Percentiles rank a stretch among this genome's conserved stretches.
These are phyloP conservation scores for Tilletiopsis washingtonensis DNA, from an alignment of 1,284 basidiomycete genomes.

Conservation along the genomic window DNA sequence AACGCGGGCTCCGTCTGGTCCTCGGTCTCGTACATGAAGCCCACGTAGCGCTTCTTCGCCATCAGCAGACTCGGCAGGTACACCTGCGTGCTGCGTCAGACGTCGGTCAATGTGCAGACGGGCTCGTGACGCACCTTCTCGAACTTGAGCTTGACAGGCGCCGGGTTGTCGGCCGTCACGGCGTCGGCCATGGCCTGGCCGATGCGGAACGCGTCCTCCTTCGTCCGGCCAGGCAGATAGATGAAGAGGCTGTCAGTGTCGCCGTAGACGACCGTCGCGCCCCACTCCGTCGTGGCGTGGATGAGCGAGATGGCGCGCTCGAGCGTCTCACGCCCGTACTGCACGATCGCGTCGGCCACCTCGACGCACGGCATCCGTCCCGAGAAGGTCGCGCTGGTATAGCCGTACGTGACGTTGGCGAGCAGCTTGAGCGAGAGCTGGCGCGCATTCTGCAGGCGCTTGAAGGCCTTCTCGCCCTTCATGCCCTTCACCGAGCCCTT, in stretches of 20 bases:
- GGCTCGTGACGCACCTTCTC: constrained; percentile 67
- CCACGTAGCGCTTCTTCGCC: constrained; percentile 95
- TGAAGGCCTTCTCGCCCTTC: constrained; percentile 59
- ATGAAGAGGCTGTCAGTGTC: constrained; percentile 95
- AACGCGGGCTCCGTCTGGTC: constrained; percentile 73
- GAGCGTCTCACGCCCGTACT: constrained; percentile 86
- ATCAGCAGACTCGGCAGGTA: constrained; percentile 87
- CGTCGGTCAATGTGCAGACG: neutral
- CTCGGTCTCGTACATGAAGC: constrained; percentile 81
- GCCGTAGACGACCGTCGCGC: constrained; percentile 88
- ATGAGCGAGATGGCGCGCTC: constrained; percentile 87
- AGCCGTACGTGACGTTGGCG: constrained; percentile 63
- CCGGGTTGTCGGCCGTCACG: constrained; percentile 77
- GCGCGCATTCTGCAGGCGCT: constrained; percentile 38
- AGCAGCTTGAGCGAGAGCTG: constrained; percentile 40
- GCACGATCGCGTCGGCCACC: constrained; percentile 94
- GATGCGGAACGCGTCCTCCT: constrained; percentile 84
- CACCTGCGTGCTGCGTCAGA: constrained; percentile 45
- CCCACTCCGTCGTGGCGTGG: constrained; percentile 71
- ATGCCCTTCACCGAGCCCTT: constrained; percentile 85
- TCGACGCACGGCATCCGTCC: constrained; percentile 97
- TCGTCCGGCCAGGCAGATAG: constrained; percentile 76
- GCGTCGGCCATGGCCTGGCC: constrained; percentile 84
- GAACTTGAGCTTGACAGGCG: constrained; percentile 89
- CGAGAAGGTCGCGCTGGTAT: constrained; percentile 84